Evolutionary conservation across 164 flowering plant species (phyloP).

Genomic region (Sedum album): DNA sequence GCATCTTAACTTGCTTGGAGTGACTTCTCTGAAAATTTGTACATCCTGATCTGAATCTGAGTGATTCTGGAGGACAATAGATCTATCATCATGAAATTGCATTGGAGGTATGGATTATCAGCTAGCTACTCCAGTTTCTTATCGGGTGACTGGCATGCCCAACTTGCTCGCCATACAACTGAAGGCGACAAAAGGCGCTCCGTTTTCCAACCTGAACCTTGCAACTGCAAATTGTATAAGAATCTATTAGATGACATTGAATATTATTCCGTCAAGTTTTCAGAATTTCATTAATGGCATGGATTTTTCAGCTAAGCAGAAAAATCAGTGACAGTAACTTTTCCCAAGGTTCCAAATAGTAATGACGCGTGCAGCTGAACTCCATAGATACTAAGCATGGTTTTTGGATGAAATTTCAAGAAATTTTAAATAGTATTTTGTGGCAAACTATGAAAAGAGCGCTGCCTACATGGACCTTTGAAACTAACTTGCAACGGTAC

Average conservation of each 20-base stretch:
- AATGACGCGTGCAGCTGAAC: background rate
- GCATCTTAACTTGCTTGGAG: background rate
- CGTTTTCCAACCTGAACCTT: slow-evolving; percentile 70
- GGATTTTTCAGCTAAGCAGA: too few species aligned
- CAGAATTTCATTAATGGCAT: too few species aligned
- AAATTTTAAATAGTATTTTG: too few species aligned
- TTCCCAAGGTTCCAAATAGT: too few species aligned
- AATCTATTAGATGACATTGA: background rate
- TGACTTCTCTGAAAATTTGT: background rate
- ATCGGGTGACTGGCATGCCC: slow-evolving; percentile 28
- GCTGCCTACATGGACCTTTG: too few species aligned
- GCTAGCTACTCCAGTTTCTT: slow-evolving; percentile 41
- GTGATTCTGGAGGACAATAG: too few species aligned
- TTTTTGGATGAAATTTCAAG: too few species aligned
- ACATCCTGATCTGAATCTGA: background rate
- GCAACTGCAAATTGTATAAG: slow-evolving; percentile 43
- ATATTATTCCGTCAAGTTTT: background rate
- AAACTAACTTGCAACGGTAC: too few species aligned
- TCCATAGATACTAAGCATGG: too few species aligned
- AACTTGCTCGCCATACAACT: slow-evolving; percentile 66
- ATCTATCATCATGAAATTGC: background rate
- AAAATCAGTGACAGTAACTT: too few species aligned
- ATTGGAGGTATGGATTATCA: background rate
- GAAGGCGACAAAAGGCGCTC: slow-evolving; percentile 75
- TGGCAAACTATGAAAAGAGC: too few species aligned